Evolutionary conservation across 371 early-diverging fungal genomes (phyloP).

Genomic region (Lichtheimia hyalospora): DNA sequence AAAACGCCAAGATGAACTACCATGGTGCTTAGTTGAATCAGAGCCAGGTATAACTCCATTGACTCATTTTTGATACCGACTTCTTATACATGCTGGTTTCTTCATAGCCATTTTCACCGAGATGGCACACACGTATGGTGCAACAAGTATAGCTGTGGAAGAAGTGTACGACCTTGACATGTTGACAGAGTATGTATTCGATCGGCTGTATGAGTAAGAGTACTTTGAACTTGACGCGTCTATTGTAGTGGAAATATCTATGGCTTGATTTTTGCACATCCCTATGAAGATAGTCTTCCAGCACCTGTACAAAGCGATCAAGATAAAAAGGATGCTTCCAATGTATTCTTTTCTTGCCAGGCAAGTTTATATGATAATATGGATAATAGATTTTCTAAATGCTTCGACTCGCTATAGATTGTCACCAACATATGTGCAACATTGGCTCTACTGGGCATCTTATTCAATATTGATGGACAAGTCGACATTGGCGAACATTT

Average conservation of each 20-base stretch:
- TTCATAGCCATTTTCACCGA: conserved; percentile 27
- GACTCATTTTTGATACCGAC: background rate
- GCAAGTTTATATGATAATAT: background rate
- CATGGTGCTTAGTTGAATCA: conserved; percentile 22
- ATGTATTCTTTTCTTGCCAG: conserved; percentile 15
- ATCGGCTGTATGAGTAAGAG: background rate
- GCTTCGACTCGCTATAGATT: conserved; percentile 6
- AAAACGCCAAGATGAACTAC: conserved; percentile 3
- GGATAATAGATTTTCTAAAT: background rate
- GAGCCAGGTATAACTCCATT: conserved; percentile 16
- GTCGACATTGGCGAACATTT: conserved; percentile 32
- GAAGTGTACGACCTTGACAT: conserved; percentile 31
- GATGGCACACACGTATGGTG: conserved; percentile 17
- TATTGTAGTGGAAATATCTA: conserved; percentile 19
- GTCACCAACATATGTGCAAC: conserved; percentile 47
- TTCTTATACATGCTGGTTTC: background rate
- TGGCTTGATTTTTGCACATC: conserved; percentile 33
- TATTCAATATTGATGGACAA: conserved; percentile 23
- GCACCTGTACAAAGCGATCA: conserved; percentile 17
- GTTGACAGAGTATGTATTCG: background rate
- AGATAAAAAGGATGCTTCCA: conserved; percentile 23
- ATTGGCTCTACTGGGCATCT: conserved; percentile 32
- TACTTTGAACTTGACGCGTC: background rate
- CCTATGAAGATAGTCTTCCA: conserved; percentile 11
- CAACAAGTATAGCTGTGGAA: conserved; percentile 25